Evolutionary conservation across 139 green algal species (phyloP), one percentile per base, ranked within the genome.

Genomic region (Marvania coccoides): DNA sequence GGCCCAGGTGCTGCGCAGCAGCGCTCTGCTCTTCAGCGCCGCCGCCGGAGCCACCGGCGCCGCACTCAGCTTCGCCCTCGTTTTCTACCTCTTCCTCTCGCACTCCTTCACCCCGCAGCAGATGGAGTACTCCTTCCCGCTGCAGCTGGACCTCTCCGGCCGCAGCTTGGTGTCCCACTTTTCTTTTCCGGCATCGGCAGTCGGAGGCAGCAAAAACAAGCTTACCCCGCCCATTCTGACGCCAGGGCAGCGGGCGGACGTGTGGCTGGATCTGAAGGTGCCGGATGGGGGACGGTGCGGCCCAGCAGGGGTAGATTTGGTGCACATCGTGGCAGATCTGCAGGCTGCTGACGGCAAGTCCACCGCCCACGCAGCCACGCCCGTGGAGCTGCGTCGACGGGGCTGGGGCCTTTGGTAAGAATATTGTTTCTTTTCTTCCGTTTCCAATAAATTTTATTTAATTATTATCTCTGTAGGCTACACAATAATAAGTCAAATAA

Each of bases 231-330:
- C 47, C 48, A 30, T 6, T 34, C 33, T 33, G 12, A 26, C 4
- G 10, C 54, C 74, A 2, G 47, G 40, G 31, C 68, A 83, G 48
- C 30, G 28, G 13, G 61, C 77, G 36, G 69, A 82, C 46, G 62
- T 83, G 45, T 83, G 74, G 76, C 29, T 78, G 38, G 76, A 82
- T 29, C 70, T 83, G 47, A 24, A 31, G 39, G 61, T 73, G 26
- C 63, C 76, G 8, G 47, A 26, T 2, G 15, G 24, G 34, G 47
- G n/a, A 5, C 33, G 47, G 7, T 31, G 47, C 6, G 40, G 39
- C 1, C 23, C 29, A n/a, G 23, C 23, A 15, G 57, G 29, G 24
- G 12, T n/a, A 9, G 12, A 55, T 55, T 47, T 68, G 38, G 69
- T 62, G 2, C 65, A 82, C 64, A 56, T 82, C 12, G 31, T 64